Base-by-base conservation (phyloP, 805 yeast genomes). In the Gaillardinia entomophila region DNA sequence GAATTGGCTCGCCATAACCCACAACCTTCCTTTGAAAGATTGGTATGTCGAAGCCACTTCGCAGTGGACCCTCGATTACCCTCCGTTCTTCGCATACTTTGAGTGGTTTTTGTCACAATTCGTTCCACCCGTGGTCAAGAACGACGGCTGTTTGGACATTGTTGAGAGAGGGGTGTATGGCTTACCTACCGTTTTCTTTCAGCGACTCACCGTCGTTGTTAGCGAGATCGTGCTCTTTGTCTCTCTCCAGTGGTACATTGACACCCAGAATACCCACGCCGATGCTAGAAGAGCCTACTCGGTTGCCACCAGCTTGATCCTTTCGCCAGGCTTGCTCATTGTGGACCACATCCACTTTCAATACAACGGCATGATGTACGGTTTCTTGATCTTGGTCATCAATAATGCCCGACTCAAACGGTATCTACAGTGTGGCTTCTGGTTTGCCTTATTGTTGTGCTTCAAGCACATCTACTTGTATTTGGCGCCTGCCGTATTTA, bases 341-440 rank as follows among this genome's bases (percentile, higher is more conserved):
- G 80, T 92, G 31, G 99, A 92, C 55, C 97, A 90, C 55, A 85
- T 92, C 22, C 98, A 92, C 55, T 92, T 92, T 68, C 98, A 92
- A 63, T 92, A 92, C 57, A 92, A 92, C 56, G 96, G 96, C 3
- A 82, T 89, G 73, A 67, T 92, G 67, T 88, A 84, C 57, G 97
- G 96, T 0, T 65, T 92, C 22, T 60, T 92, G 32, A 71, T 90
- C 19, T 69, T 81, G 13, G 75, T 92, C 13, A 71, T 92, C 24
- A 77, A 82, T 23, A 75, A 79, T 16, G 95, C 92, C 1, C 73
- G 79, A 37, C 60, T 76, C 33, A 56, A 71, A 22, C 67, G 66
- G 33, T 70, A 76, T 49, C 61, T 85, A 27, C 46, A 64, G 53
- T 73, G 88, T 55, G 92, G 81, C 1, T 63, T 73, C 30, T 68